A percentile compares a stretch with the other conserved stretches of the same genome.
Conservation (phyloP, 2,329 filamentous ascomycete genomes). For the Rhynchosporium secalis region DNA sequence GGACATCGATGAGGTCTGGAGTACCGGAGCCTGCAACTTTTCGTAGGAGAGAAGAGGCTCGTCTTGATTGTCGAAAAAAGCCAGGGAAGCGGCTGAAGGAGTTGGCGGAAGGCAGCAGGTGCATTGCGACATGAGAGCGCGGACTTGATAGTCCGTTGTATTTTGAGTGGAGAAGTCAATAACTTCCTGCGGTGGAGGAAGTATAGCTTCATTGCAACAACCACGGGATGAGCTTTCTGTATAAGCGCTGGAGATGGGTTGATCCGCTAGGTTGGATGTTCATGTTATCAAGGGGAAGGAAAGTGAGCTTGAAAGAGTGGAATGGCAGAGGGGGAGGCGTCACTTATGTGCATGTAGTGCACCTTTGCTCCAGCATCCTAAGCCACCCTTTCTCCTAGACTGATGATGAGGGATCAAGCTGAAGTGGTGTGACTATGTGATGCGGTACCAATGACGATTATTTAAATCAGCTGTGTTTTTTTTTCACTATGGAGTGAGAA, state of each 20-base stretch:
- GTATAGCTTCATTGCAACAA: no score
- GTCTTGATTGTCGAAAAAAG: no score
- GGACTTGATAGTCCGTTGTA: no score
- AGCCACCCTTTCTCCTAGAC: not conserved
- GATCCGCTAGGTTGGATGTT: slow-evolving; percentile 47
- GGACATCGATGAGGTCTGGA: no score
- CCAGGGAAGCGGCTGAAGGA: no score
- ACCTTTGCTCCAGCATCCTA: slow-evolving; percentile 24
- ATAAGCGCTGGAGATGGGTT: slow-evolving; percentile 41
- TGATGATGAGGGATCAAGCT: not conserved
- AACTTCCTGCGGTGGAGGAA: no score
- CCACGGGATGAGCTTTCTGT: slow-evolving; percentile 24
- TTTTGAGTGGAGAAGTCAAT: no score
- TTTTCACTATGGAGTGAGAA: not conserved
- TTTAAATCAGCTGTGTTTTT: not conserved
- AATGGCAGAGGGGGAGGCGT: not conserved
- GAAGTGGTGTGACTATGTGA: not conserved
- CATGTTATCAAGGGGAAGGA: slow-evolving; percentile 40
- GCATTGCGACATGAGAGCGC: no score
- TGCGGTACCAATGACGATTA: not conserved
- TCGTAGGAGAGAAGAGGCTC: no score
- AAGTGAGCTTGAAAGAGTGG: slow-evolving; percentile 14
- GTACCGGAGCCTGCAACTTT: no score
- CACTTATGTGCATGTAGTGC: slow-evolving; percentile 43
- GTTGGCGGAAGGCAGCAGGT: no score